Evolutionary conservation across 257 asterid genomes (phyloP).

Genomic region (Lantana camara): DNA sequence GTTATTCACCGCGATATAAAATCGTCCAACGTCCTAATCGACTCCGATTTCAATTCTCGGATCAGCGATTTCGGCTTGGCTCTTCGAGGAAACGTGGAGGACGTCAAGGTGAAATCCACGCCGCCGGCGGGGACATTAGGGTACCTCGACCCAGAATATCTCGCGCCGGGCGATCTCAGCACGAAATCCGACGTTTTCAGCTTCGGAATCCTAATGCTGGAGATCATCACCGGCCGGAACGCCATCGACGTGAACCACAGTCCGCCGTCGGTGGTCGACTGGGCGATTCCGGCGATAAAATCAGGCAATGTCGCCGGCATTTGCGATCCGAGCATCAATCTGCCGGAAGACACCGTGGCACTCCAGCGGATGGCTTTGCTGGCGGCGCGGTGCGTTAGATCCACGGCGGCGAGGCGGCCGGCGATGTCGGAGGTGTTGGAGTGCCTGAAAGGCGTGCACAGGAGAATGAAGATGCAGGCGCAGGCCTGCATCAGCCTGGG

Average conservation of each 20-base stretch:
- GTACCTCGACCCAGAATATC: conserved; percentile 85
- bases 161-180: conserved; percentile 85
- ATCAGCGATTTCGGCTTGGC: conserved; percentile 85
- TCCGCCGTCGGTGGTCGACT: conserved; percentile 83
- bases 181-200: conserved; percentile 88
- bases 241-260: conserved; percentile 80
- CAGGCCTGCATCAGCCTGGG: conserved; percentile 43
- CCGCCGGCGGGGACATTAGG: conserved; percentile 98
- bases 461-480: conserved; percentile 35
- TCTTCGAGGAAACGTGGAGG: conserved; percentile 81
- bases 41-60: conserved; percentile 55
- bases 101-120: conserved; percentile 57
- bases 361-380: conserved; percentile 48
- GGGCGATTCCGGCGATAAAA: conserved; percentile 75
- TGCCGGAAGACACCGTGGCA: conserved; percentile 49
- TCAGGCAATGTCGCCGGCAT: conserved; percentile 49
- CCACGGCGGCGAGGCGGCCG: conserved; percentile 65
- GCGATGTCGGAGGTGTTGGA: conserved; percentile 77
- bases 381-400: conserved; percentile 73
- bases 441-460: conserved; percentile 45
- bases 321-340: conserved; percentile 60
- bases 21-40: conserved; percentile 76
- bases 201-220: conserved; percentile 72
- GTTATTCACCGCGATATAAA: conserved; percentile 83
- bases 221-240: conserved; percentile 75